Percentiles rank a stretch among this genome's conserved stretches.
These are phyloP conservation scores for Carpinus fangiana DNA, from an alignment of 306 rosid genomes.

Conservation along the genomic window DNA sequence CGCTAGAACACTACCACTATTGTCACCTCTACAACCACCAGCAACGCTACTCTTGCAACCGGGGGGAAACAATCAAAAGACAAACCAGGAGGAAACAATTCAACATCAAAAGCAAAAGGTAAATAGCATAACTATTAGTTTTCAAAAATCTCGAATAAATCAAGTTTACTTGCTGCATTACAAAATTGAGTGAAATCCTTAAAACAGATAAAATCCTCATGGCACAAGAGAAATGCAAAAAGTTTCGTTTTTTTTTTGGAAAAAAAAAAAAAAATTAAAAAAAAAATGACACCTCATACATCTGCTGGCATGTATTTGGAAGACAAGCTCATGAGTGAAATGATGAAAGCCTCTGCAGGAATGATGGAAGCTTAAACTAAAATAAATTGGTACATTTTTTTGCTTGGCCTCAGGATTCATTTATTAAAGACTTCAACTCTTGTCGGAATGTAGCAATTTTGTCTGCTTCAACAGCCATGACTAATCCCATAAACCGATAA, in stretches of 20 bases:
- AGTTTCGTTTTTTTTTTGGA: no score
- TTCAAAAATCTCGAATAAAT: background rate
- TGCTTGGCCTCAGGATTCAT: conserved; percentile 33
- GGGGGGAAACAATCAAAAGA: background rate
- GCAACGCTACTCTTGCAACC: no score
- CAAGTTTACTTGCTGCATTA: background rate
- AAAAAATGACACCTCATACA: background rate
- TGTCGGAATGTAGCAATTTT: conserved; percentile 57
- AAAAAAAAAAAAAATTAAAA: background rate
- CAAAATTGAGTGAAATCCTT: background rate
- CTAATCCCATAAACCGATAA: conserved; percentile 56
- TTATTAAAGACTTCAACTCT: conserved; percentile 51
- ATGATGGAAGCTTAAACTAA: background rate
- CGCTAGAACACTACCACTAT: no score
- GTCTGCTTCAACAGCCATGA: conserved; percentile 60
- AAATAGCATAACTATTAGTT: background rate
- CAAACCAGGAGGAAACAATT: no score
- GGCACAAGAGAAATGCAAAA: background rate
- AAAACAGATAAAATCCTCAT: background rate
- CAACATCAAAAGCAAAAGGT: no score
- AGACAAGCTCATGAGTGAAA: background rate
- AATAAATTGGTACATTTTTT: conserved; percentile 17
- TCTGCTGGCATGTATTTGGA: background rate
- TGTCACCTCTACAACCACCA: no score
- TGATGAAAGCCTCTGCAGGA: conserved; percentile 19